Percentiles rank a stretch among this genome's conserved stretches.
Conservation (phyloP, 2,329 filamentous ascomycete species). For the Talaromyces funiculosus region DNA sequence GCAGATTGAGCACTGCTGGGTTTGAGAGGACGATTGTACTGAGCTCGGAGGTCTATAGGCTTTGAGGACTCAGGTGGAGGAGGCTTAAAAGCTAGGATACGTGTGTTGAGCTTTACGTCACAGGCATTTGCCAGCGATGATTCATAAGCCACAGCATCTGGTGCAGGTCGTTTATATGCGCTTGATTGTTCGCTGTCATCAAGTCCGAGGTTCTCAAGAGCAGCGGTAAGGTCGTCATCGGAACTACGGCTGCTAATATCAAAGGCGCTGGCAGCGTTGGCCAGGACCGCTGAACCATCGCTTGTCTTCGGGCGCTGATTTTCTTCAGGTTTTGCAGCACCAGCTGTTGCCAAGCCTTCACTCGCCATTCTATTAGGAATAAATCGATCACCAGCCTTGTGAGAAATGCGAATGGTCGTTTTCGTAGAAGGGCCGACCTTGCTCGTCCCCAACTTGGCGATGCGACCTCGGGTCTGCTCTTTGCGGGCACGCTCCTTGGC, state of each 20-base stretch:
- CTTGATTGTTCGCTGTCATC: slow-evolving; percentile 63
- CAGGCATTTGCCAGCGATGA: slow-evolving; percentile 86
- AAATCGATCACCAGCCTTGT: slow-evolving; percentile 82
- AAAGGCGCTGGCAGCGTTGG: slow-evolving; percentile 64
- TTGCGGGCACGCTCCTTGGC: slow-evolving; percentile 53
- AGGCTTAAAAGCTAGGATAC: slow-evolving; percentile 97
- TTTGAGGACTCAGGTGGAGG: slow-evolving; percentile 96
- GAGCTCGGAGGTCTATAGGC: slow-evolving; percentile 92
- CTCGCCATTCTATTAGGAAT: slow-evolving; percentile 90
- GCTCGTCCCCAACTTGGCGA: slow-evolving; percentile 47
- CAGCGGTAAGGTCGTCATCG: slow-evolving; percentile 70
- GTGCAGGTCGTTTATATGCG: slow-evolving; percentile 70
- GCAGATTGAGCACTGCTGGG: slow-evolving; percentile 66
- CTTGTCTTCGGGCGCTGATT: slow-evolving; percentile 68
- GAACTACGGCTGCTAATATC: slow-evolving; percentile 56
- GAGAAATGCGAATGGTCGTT: slow-evolving; percentile 63
- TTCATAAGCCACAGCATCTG: slow-evolving; percentile 85
- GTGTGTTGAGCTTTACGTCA: slow-evolving; percentile 86
- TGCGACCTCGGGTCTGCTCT: slow-evolving; percentile 45
- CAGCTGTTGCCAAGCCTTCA: slow-evolving; percentile 76
- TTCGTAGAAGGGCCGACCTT: slow-evolving; percentile 45
- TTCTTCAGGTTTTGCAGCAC: slow-evolving; percentile 80
- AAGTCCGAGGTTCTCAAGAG: slow-evolving; percentile 73
- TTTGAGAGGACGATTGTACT: slow-evolving; percentile 96
- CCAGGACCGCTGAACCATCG: slow-evolving; percentile 69